These are phyloP conservation scores for Phytophthora nicotianae DNA, from an alignment of 352 stramenopile genomes.

Conservation along the genomic window DNA sequence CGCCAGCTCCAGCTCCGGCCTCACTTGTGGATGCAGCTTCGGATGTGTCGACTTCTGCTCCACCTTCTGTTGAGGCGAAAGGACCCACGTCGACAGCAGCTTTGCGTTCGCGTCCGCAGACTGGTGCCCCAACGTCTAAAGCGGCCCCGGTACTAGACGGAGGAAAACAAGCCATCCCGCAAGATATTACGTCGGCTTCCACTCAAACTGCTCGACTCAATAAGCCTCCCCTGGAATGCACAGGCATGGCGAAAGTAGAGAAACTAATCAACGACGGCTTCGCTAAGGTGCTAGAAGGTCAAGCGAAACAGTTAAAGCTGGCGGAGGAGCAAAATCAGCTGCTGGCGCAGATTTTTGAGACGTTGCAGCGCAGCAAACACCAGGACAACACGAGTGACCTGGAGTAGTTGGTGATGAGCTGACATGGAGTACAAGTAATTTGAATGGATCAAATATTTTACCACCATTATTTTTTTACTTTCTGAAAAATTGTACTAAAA, in stretches of 20 bases:
- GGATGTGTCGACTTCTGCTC: neutral
- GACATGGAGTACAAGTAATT: too few relatives aligned
- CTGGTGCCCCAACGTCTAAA: neutral
- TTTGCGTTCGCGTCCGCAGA: neutral
- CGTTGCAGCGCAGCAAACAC: conserved; percentile 7
- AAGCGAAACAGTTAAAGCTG: conserved; percentile 22
- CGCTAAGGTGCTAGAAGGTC: conserved; percentile 15
- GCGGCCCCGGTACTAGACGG: conserved; percentile 4
- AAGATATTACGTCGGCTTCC: conserved; percentile 9
- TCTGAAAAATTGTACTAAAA: too few relatives aligned
- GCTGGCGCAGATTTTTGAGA: conserved; percentile 9
- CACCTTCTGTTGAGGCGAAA: neutral
- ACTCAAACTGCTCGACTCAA: conserved; percentile 6
- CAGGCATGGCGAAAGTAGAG: conserved; percentile 10
- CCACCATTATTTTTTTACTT: neutral
- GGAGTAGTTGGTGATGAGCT: too few relatives aligned
- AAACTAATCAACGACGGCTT: conserved; percentile 26
- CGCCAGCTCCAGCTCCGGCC: neutral
- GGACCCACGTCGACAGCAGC: neutral
- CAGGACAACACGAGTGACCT: neutral
- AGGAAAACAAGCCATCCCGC: neutral
- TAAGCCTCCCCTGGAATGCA: neutral
- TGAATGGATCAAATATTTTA: too few relatives aligned
- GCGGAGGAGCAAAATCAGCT: conserved; percentile 24
- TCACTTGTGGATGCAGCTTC: neutral